Evolutionary conservation across 768 basidiomycete genomes (phyloP).

Genomic region (Jaapia argillacea): DNA sequence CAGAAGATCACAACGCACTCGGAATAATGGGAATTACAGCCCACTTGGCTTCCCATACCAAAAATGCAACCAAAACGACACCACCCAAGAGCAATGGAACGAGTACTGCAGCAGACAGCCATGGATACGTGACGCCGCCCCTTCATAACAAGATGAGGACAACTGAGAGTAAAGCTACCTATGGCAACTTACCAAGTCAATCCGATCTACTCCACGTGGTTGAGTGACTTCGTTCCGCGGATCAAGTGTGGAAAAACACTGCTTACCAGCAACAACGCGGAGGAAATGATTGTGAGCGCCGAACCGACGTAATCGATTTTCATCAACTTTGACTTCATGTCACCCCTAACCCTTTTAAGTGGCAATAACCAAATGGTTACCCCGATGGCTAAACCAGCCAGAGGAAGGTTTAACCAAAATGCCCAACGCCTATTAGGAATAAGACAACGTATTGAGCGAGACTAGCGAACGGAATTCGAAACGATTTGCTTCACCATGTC

Average conservation of each 20-base stretch:
- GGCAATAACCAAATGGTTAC: slow-evolving; percentile 10
- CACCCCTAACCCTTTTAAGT: slow-evolving; percentile 10
- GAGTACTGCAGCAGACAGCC: background rate
- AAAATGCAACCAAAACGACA: slow-evolving; percentile 1
- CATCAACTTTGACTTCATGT: slow-evolving; percentile 8
- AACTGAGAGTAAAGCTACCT: background rate
- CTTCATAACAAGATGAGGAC: background rate
- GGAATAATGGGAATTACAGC: slow-evolving; percentile 10
- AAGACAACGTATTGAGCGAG: background rate
- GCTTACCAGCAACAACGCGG: background rate
- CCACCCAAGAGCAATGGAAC: background rate
- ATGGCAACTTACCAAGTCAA: background rate
- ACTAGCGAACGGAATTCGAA: background rate
- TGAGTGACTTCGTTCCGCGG: too few relatives aligned
- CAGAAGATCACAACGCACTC: background rate
- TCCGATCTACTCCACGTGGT: background rate
- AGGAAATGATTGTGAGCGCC: background rate
- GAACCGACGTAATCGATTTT: slow-evolving; percentile 11
- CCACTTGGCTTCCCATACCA: slow-evolving; percentile 10
- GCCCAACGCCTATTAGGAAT: slow-evolving; percentile 10
- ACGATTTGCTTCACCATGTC: slow-evolving; percentile 4
- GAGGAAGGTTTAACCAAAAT: slow-evolving; percentile 5
- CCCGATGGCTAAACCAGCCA: background rate
- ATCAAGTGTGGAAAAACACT: background rate
- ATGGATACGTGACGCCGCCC: background rate